Evolutionary conservation across 768 basidiomycete species (phyloP), one percentile per base, ranked within the genome.

Genomic region (Amanita exitialis): DNA sequence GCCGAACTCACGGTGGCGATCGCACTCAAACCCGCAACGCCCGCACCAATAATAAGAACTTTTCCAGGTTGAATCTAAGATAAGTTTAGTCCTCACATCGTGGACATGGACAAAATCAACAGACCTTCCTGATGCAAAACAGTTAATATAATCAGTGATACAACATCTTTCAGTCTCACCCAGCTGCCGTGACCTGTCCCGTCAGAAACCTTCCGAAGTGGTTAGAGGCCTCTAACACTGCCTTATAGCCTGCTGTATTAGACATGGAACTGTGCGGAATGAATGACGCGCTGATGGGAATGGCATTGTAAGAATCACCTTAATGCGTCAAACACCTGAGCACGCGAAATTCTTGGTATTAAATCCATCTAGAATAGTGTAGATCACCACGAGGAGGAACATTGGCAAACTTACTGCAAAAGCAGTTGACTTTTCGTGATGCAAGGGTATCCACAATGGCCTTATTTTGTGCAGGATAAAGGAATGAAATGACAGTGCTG

Each of bases 231-330:
- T 93, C 90, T 61, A 93, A 65, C 43, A 93, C 89, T 36, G 90
- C 90, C 64, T 93, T 90, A 65, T 93, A 93, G 10, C 90, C 90
- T n/a, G 89, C 79, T 37, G 90, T 92, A 61, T 92, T 93, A n/a
- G 86, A 83, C 90, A 93, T 93, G 21, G 89, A 91, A 59, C 90
- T 90, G 51, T 49, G 15, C 38, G 32, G 43, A 41, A n/a, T 48
- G 49, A 27, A 54, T 37, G 47, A 44, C 44, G 47, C 28, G 10
- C 15, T 23, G 12, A 46, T 8, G 36, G 27, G 30, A 49, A 23
- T 13, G 8, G 21, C 21, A 35, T 39, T 50, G 23, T 55, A 49
- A 34, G 41, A 50, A 64, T 56, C 49, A 86, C 88, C 87, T 90
- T 58, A 93, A 69, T 34, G 85, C 90, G 66, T 93, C 90, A 56